A percentile compares a stretch with the other conserved stretches of the same genome.
Evolutionary conservation across 768 basidiomycete genomes (phyloP).

Genomic region (Multifurca ochricompacta): DNA sequence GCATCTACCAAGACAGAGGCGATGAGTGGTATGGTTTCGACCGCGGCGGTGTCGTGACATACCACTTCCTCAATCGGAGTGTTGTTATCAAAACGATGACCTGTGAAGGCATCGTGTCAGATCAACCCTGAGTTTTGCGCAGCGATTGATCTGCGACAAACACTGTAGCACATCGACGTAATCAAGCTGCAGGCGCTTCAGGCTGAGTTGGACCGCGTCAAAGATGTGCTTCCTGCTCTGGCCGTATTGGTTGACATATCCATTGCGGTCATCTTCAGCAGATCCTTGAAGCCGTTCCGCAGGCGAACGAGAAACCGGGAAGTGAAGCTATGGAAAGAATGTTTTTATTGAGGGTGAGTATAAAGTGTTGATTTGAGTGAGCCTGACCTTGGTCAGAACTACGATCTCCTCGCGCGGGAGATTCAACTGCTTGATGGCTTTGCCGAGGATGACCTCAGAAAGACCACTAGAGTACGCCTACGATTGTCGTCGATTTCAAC

Average conservation of each 20-base stretch:
- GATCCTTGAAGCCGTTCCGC: neutral
- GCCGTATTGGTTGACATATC: conserved; percentile 34
- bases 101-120: conserved; percentile 15
- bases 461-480: conserved; percentile 34
- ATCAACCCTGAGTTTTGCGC: neutral
- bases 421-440: conserved; percentile 38
- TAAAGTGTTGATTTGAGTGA: neutral
- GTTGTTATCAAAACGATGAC: conserved; percentile 35
- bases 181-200: conserved; percentile 60
- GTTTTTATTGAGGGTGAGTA: neutral
- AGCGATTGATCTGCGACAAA: conserved; percentile 11
- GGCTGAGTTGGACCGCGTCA: conserved; percentile 45
- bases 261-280: conserved; percentile 20
- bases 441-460: conserved; percentile 40
- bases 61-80: conserved; percentile 37
- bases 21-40: neutral
- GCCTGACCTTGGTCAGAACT: conserved; percentile 40
- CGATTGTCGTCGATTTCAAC: neutral
- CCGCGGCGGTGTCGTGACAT: neutral
- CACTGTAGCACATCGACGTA: conserved; percentile 70
- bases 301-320: neutral
- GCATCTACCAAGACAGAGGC: conserved; percentile 26
- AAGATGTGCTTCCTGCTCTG: conserved; percentile 48
- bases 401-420: conserved; percentile 43
- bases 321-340: neutral